phyloP scores from a whole-genome alignment of 2,329 filamentous ascomycete species.

The Hysterium pulicare region DNA sequence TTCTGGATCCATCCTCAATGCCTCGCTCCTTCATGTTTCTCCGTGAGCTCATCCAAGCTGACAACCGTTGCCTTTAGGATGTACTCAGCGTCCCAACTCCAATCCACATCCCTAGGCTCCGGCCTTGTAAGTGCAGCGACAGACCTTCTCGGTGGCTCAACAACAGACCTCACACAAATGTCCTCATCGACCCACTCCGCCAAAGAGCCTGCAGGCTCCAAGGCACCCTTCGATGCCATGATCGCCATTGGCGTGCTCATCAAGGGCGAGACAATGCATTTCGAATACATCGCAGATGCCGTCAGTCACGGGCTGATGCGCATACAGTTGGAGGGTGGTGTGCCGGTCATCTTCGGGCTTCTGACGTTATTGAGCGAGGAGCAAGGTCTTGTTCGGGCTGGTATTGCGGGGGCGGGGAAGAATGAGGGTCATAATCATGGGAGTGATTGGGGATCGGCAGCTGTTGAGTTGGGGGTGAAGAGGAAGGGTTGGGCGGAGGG shows the following conservation, averaged over 20 bases:
- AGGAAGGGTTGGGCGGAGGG: slow-evolving; percentile 78
- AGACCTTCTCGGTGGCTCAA: slow-evolving; percentile 69
- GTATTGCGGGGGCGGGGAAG: slow-evolving; percentile 51
- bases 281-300: slow-evolving; percentile 94
- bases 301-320: slow-evolving; percentile 92
- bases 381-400: slow-evolving; percentile 81
- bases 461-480: slow-evolving; percentile 91
- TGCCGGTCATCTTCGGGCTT: slow-evolving; percentile 89
- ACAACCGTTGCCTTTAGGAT: slow-evolving; percentile 51
- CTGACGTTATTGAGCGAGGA: slow-evolving; percentile 85
- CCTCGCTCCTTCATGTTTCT: background rate
- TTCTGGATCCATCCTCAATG: background rate
- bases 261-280: slow-evolving; percentile 99
- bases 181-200: slow-evolving; percentile 37
- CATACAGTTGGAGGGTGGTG: slow-evolving; percentile 81
- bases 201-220: slow-evolving; percentile 36
- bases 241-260: slow-evolving; percentile 95
- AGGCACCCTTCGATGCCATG: slow-evolving; percentile 79
- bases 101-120: slow-evolving; percentile 59
- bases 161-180: slow-evolving; percentile 56
- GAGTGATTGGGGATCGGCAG: slow-evolving; percentile 91
- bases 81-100: slow-evolving; percentile 81
- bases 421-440: slow-evolving; percentile 80
- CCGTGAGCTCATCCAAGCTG: too few relatives aligned
- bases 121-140: slow-evolving; percentile 64